Conservation (phyloP, 768 basidiomycete species). For the Serendipita sp. region DNA sequence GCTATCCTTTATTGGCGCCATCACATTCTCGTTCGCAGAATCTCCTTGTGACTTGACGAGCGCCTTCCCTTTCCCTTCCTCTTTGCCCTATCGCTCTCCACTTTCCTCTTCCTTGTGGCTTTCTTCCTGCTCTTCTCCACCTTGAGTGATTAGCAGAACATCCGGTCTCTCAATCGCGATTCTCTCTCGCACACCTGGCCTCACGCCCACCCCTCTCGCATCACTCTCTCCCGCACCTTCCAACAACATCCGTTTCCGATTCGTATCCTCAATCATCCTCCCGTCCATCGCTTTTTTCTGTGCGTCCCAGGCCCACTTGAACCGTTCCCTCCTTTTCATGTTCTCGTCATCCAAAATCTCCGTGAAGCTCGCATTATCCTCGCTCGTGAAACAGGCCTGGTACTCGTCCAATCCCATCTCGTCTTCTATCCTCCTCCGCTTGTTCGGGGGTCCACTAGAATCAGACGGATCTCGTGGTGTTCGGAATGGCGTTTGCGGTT, state of each 20-base stretch:
- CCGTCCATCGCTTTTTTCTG: slow-evolving; percentile 64
- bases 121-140: slow-evolving; percentile 13
- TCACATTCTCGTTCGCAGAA: slow-evolving; percentile 39
- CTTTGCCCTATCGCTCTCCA: too few relatives aligned
- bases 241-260: slow-evolving; percentile 53
- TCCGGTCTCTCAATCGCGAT: slow-evolving; percentile 46
- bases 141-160: slow-evolving; percentile 36
- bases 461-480: slow-evolving; percentile 23
- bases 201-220: slow-evolving; percentile 8
- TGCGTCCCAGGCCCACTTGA: slow-evolving; percentile 90
- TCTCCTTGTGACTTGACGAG: neutral
- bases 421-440: slow-evolving; percentile 28
- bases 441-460: slow-evolving; percentile 22
- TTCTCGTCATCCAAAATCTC: slow-evolving; percentile 88
- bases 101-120: neutral
- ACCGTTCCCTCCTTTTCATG: slow-evolving; percentile 56
- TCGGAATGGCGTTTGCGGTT: slow-evolving; percentile 34
- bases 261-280: slow-evolving; percentile 48
- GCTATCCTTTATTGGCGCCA: slow-evolving; percentile 66
- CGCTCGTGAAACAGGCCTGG: slow-evolving; percentile 85
- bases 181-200: slow-evolving; percentile 50
- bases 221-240: slow-evolving; percentile 36
- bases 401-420: slow-evolving; percentile 64
- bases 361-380: slow-evolving; percentile 95
- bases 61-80: too few relatives aligned